A percentile compares a stretch with the other conserved stretches of the same genome.
phyloP scores from a whole-genome alignment of 331 rosid genomes.

The Stylosanthes scabra region DNA sequence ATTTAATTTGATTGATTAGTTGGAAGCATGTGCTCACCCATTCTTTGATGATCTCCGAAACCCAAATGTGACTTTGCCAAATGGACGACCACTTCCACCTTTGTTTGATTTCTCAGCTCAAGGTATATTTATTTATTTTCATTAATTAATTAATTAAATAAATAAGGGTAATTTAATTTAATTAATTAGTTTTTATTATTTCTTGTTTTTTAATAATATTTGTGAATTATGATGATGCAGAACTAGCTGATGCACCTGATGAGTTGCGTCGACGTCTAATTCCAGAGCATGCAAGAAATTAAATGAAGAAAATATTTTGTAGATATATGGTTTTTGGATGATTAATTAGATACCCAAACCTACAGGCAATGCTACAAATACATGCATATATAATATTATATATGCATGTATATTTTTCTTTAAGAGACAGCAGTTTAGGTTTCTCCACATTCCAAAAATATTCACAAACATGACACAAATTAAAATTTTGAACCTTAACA shows the following conservation, averaged over 20 bases:
- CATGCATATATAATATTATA: too few species aligned
- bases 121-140: slow-evolving; percentile 54
- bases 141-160: too few species aligned
- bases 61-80: slow-evolving; percentile 70
- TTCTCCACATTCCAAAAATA: slow-evolving; percentile 36
- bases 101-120: slow-evolving; percentile 83
- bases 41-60: slow-evolving; percentile 88
- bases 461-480: slow-evolving; percentile 38
- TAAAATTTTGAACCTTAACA: slow-evolving; percentile 31
- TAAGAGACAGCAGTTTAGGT: slow-evolving; percentile 43
- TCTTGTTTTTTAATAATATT: too few species aligned
- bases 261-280: slow-evolving; percentile 90
- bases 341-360: slow-evolving; percentile 45
- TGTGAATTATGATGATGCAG: slow-evolving; percentile 54
- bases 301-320: slow-evolving; percentile 19
- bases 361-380: slow-evolving; percentile 43
- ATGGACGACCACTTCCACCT: slow-evolving; percentile 75
- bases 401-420: too few species aligned
- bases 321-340: slow-evolving; percentile 56
- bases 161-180: not conserved
- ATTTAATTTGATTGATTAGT: slow-evolving; percentile 48
- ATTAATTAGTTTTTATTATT: too few species aligned
- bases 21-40: slow-evolving; percentile 93
- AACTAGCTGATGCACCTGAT: slow-evolving; percentile 73
- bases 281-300: slow-evolving; percentile 75